Base-by-base conservation (phyloP, 202 grass and related monocot species). In the Dendrocalamus latiflorus region DNA sequence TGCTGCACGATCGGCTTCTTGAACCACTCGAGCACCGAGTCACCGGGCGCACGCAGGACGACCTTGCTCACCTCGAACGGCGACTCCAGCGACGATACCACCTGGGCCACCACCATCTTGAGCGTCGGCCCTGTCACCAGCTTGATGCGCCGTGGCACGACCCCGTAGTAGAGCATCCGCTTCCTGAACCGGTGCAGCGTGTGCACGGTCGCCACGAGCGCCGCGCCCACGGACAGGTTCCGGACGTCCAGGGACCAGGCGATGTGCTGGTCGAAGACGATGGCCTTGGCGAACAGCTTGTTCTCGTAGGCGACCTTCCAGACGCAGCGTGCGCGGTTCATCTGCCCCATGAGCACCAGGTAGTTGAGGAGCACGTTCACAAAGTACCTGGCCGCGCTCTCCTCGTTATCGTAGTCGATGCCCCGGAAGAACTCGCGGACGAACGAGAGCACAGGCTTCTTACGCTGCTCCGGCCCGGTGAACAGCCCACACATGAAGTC, bases 261-360 rank as follows among this genome's bases (percentile, higher is more conserved):
- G 10, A 98, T 95, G 83, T 98, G 95, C 81, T 98, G 95, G 28
- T 98, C 93, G 25, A 98, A 98, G 55, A 98, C 93, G 33, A 98
- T 93, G 0, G 93, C 95, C 88, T 95, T 95, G n/a, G 95, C 89
- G 4, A 98, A 98, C 62, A 98, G 78, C 70, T 98, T 98, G 67
- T 95, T 95, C 82, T 98, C 95, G 1, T 98, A 98, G 5, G 95
- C 85, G 6, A 98, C 95, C 84, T 98, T 98, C 95, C 95, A 98
- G 12, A 95, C 78, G 2, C 95, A 95, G 49, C 93, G 92, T 28
- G 95, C 95, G 13, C 95, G 87, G 70, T 95, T 98, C 91, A 95
- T 95, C 87, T 98, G 95, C 45, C 95, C 95, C 87, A 98, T 92
- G 25, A 98, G 86, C 54, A 95, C 93, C 68, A 98, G 78, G 77